A percentile compares a stretch with the other conserved stretches of the same genome.
These are phyloP conservation scores for Marchantia polymorpha DNA, from an alignment of 225 moss, liverwort and hornwort genomes.

Conservation along the genomic window DNA sequence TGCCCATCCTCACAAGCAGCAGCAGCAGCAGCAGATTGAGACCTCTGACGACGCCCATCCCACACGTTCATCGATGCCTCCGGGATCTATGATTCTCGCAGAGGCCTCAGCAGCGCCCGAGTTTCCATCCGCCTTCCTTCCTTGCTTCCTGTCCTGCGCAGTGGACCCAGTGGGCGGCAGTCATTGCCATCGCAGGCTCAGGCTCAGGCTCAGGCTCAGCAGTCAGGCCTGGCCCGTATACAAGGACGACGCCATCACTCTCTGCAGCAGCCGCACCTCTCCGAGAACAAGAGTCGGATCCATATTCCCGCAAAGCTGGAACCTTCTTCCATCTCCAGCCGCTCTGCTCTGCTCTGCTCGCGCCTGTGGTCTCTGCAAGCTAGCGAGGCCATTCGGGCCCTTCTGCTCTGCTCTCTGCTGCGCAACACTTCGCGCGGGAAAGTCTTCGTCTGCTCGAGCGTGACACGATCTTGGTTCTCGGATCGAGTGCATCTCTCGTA, in stretches of 20 bases:
- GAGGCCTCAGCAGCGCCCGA: neutral
- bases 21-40: neutral
- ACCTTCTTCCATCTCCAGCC: too few species aligned
- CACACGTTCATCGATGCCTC: neutral
- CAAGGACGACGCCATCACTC: neutral
- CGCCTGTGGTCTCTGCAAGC: neutral
- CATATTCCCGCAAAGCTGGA: too few species aligned
- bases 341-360: too few species aligned
- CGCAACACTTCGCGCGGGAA: neutral
- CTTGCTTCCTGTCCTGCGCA: neutral
- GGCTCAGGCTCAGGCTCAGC: neutral
- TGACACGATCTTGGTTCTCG: neutral
- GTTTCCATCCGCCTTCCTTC: neutral
- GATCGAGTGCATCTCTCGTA: too few species aligned
- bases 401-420: too few species aligned
- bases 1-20: neutral
- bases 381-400: too few species aligned
- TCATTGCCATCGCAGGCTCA: neutral
- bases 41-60: neutral
- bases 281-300: neutral
- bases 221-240: neutral
- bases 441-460: neutral
- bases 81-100: neutral
- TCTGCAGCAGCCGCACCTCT: neutral
- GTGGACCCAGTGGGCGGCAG: neutral